phyloP scores from a whole-genome alignment of 1,139 yeast genomes.

The Diutina scorzettiae region DNA sequence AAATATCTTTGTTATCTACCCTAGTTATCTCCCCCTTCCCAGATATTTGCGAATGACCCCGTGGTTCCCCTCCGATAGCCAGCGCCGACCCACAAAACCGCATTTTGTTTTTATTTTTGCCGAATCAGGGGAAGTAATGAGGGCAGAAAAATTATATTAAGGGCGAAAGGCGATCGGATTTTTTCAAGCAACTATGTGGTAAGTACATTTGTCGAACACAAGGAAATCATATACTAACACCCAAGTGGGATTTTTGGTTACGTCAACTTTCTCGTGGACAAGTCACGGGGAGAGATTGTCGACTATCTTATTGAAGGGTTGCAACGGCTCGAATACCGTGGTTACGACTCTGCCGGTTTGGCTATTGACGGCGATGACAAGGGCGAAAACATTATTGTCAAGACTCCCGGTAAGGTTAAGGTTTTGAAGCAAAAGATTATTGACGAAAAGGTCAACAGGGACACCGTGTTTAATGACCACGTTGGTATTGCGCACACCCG shows the following conservation, averaged over 20 bases:
- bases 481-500: constrained; percentile 98
- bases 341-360: constrained; percentile 94
- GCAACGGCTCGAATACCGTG: constrained; percentile 91
- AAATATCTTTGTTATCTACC: no score
- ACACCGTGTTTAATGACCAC: constrained; percentile 65
- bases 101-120: constrained; percentile 1
- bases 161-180: neutral
- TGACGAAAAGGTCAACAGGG: constrained; percentile 39
- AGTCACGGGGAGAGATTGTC: constrained; percentile 83
- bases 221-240: neutral
- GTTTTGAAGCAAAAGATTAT: constrained; percentile 63
- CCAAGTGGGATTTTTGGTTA: constrained; percentile 93
- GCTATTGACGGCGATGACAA: constrained; percentile 85
- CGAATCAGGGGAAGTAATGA: constrained; percentile 5
- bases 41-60: no score
- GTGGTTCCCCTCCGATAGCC: no score
- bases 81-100: no score
- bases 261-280: constrained; percentile 89
- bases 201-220: neutral
- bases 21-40: no score
- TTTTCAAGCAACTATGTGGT: constrained; percentile 1
- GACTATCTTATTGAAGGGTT: constrained; percentile 86
- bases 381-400: constrained; percentile 53
- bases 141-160: constrained; percentile 4
- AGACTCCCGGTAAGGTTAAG: constrained; percentile 86